A percentile compares a stretch with the other conserved stretches of the same genome.
phyloP scores from a whole-genome alignment of 176 grass and related monocot genomes.

The Phoenix roebelenii region DNA sequence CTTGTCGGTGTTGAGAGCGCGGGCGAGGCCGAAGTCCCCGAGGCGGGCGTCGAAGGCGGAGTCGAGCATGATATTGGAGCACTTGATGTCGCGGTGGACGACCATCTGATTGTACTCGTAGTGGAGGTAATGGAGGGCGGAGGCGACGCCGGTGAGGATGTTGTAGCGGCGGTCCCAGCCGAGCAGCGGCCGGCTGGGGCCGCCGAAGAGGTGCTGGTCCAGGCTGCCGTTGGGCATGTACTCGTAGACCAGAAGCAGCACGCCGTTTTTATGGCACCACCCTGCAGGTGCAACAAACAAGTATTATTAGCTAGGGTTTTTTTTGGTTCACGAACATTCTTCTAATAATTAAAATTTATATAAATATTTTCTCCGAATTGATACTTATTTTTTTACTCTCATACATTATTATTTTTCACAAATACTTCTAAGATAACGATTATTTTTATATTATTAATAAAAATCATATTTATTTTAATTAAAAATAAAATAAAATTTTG shows the following conservation, averaged over 20 bases:
- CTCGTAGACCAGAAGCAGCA: constrained; percentile 36
- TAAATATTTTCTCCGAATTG: no score
- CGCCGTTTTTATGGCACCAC: constrained; percentile 49
- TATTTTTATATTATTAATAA: no score
- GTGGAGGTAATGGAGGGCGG: constrained; percentile 66
- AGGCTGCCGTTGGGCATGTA: constrained; percentile 51
- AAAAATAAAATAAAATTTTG: no score
- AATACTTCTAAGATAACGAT: no score
- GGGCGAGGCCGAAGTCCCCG: constrained; percentile 75
- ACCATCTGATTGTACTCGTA: constrained; percentile 45
- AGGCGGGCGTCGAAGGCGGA: constrained; percentile 34
- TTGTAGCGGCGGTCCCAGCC: constrained; percentile 43
- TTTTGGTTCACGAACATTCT: no score
- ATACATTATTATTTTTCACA: no score
- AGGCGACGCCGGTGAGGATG: constrained; percentile 32
- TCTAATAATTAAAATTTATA: no score
- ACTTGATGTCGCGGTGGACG: constrained; percentile 72
- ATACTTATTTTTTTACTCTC: no score
- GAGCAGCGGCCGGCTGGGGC: constrained; percentile 13
- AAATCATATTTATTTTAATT: no score
- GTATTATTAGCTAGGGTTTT: no score
- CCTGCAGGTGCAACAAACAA: constrained; percentile 8
- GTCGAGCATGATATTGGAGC: constrained; percentile 56
- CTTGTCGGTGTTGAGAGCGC: constrained; percentile 33
- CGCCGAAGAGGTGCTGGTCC: constrained; percentile 32